These are phyloP conservation scores for Dryas octopetala DNA, from an alignment of 306 rosid genomes.

Conservation along the genomic window DNA sequence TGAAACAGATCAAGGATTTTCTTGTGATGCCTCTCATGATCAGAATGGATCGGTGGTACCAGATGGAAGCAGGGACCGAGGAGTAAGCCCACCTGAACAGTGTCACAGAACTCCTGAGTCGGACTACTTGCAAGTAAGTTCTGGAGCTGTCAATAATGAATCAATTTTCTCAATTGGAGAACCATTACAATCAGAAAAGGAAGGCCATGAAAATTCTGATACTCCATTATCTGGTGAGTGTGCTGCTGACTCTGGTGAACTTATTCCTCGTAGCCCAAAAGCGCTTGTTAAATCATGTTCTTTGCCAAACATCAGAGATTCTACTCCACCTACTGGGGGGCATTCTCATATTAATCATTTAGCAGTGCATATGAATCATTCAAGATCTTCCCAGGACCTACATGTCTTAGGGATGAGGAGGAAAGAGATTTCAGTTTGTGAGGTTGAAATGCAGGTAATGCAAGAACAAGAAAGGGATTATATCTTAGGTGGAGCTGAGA, in stretches of 20 bases:
- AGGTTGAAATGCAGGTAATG: constrained; percentile 39
- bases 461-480: constrained; percentile 41
- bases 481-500: constrained; percentile 38
- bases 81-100: constrained; percentile 35
- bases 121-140: constrained; percentile 31
- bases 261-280: constrained; percentile 21
- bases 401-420: constrained; percentile 39
- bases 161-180: constrained; percentile 57
- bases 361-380: constrained; percentile 21
- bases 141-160: constrained; percentile 35
- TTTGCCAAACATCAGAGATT: constrained; percentile 49
- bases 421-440: constrained; percentile 37
- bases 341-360: constrained; percentile 22
- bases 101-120: constrained; percentile 22
- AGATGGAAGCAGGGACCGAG: constrained; percentile 34
- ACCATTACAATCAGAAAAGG: constrained; percentile 44
- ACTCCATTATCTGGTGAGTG: constrained; percentile 42
- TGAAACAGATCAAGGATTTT: constrained; percentile 42
- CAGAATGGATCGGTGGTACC: constrained; percentile 23
- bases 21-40: constrained; percentile 38
- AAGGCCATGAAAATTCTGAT: constrained; percentile 47
- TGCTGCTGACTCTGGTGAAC: constrained; percentile 41
- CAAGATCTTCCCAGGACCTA: constrained; percentile 74
- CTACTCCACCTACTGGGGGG: constrained; percentile 31
- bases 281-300: constrained; percentile 59